These are phyloP conservation scores for Trypanosoma boissoni DNA, from an alignment of 208 protist genomes.

Conservation along the genomic window DNA sequence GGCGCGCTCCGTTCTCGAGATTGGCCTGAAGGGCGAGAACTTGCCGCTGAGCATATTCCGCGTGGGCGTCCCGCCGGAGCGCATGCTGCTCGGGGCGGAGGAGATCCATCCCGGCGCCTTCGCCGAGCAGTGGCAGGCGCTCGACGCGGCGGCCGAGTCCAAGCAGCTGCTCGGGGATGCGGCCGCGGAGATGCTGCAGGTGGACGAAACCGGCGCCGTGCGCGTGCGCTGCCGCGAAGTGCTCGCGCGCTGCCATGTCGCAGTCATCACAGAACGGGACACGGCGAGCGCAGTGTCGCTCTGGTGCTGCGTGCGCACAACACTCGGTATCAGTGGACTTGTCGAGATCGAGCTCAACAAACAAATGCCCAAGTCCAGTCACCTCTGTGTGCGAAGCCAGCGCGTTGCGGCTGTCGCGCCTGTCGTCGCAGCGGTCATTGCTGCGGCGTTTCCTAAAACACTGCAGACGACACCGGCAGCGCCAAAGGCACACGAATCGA, in stretches of 20 bases:
- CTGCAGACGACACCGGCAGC: background rate
- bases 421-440: slow-evolving; percentile 13
- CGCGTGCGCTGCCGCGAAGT: background rate
- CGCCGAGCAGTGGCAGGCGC: slow-evolving; percentile 15
- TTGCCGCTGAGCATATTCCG: slow-evolving; percentile 18
- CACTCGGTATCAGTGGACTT: slow-evolving; percentile 14
- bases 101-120: slow-evolving; percentile 16
- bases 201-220: too few relatives aligned
- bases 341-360: slow-evolving; percentile 20
- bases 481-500: slow-evolving; percentile 2
- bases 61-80: slow-evolving; percentile 14
- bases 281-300: slow-evolving; percentile 5
- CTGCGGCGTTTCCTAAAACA: slow-evolving; percentile 10
- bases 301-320: slow-evolving; percentile 14
- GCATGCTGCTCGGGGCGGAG: slow-evolving; percentile 4
- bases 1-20: slow-evolving; percentile 7
- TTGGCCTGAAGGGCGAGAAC: slow-evolving; percentile 20
- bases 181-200: background rate
- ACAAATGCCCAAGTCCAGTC: slow-evolving; percentile 5
- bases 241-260: slow-evolving; percentile 13
- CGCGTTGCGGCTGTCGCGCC: slow-evolving; percentile 13
- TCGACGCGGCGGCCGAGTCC: slow-evolving; percentile 5
- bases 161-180: background rate
- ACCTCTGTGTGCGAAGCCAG: slow-evolving; percentile 21
- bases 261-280: slow-evolving; percentile 16